Evolutionary conservation across 441 rosid genomes (phyloP).

Genomic region (Kokia cookei): DNA sequence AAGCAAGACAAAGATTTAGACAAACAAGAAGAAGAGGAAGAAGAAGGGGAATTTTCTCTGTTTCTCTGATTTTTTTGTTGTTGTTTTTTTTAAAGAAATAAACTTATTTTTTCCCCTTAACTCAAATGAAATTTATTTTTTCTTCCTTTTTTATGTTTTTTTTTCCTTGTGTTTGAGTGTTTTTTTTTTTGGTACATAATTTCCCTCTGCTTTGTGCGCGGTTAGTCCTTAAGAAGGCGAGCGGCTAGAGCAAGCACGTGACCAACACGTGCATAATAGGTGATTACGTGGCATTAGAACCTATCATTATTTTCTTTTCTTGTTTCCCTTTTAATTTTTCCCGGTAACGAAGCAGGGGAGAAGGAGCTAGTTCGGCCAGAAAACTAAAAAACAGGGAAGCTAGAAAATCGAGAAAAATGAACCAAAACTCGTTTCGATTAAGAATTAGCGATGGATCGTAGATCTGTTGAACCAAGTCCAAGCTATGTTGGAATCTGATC

Average conservation of each 20-base stretch:
- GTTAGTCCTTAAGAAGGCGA: background rate
- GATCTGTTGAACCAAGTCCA: slow-evolving; percentile 51
- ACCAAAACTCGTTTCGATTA: slow-evolving; percentile 13
- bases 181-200: background rate
- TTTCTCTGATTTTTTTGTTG: background rate
- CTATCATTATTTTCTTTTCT: background rate
- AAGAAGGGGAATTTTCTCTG: background rate
- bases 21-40: background rate
- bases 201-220: background rate
- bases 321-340: background rate
- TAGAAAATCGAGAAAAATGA: background rate
- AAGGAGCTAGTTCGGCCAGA: background rate
- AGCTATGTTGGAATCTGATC: slow-evolving; percentile 59
- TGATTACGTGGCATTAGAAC: background rate
- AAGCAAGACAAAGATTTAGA: background rate
- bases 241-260: slow-evolving; percentile 16
- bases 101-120: no score
- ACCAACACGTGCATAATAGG: background rate
- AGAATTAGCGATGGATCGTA: slow-evolving; percentile 19
- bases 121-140: background rate
- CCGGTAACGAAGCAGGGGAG: background rate
- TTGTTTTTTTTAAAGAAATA: background rate
- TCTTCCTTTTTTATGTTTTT: background rate
- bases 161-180: background rate
- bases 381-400: background rate